These are phyloP conservation scores for Aspergillus unguis DNA, from an alignment of 2,329 filamentous ascomycete genomes.

Conservation along the genomic window DNA sequence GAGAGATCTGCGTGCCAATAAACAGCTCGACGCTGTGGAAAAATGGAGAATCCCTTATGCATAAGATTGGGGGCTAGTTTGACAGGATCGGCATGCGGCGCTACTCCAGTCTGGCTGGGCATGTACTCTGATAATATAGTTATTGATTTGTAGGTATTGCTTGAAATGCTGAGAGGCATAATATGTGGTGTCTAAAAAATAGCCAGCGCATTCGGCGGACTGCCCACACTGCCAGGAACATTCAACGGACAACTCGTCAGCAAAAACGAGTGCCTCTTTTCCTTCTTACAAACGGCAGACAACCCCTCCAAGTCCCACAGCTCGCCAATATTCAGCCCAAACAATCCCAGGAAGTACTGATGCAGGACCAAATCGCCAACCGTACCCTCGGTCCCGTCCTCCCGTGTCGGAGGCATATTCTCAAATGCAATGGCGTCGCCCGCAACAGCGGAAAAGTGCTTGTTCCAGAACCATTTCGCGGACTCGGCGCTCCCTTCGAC, in stretches of 20 bases:
- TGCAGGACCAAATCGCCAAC: slow-evolving; percentile 31
- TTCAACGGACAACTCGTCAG: slow-evolving; percentile 46
- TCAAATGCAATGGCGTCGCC: slow-evolving; percentile 26
- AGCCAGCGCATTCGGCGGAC: slow-evolving; percentile 31
- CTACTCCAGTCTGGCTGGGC: too few relatives aligned
- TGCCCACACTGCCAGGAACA: slow-evolving; percentile 36
- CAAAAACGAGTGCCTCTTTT: slow-evolving; percentile 43
- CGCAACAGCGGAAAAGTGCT: slow-evolving; percentile 42
- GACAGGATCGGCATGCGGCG: too few relatives aligned
- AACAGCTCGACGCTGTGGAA: too few relatives aligned
- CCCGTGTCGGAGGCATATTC: slow-evolving; percentile 18
- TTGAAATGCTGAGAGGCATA: too few relatives aligned
- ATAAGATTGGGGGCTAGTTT: too few relatives aligned
- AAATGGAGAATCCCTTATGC: too few relatives aligned
- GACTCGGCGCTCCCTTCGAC: slow-evolving; percentile 47
- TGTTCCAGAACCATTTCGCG: slow-evolving; percentile 56
- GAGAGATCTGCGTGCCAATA: too few relatives aligned
- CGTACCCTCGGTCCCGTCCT: background rate
- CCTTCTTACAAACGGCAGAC: slow-evolving; percentile 35
- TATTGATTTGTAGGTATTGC: too few relatives aligned
- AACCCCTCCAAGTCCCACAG: slow-evolving; percentile 45
- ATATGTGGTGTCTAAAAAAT: slow-evolving; percentile 23
- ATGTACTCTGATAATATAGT: too few relatives aligned
- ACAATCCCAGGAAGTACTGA: slow-evolving; percentile 41
- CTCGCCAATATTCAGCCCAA: slow-evolving; percentile 47